Evolutionary conservation across 176 grass and related monocot genomes (phyloP).

Genomic region (Hsuehochloa calcarea): DNA sequence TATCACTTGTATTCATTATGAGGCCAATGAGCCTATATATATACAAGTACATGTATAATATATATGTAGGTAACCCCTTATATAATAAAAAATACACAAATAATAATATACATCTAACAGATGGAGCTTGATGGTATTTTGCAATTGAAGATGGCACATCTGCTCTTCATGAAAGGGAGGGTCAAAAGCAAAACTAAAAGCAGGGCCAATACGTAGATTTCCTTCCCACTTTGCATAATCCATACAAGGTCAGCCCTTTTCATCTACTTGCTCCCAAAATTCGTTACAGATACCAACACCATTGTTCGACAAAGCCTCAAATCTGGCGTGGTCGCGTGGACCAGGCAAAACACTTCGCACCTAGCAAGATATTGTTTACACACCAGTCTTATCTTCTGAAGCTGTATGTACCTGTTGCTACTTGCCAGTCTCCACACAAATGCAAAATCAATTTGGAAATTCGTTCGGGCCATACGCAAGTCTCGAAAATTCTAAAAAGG

Average conservation of each 20-base stretch:
- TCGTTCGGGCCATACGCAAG: background rate
- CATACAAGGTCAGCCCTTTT: background rate
- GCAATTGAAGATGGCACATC: background rate
- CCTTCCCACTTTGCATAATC: background rate
- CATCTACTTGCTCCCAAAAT: background rate
- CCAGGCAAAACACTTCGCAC: background rate
- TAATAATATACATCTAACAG: too few relatives aligned
- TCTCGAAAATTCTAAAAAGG: background rate
- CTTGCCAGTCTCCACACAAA: background rate
- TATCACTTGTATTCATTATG: too few relatives aligned
- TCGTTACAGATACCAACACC: background rate
- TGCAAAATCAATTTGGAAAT: background rate
- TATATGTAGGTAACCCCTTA: too few relatives aligned
- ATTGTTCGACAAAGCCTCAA: background rate
- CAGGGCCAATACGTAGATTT: background rate
- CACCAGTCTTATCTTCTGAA: slow-evolving; percentile 6
- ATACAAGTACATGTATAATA: too few relatives aligned
- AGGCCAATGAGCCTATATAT: too few relatives aligned
- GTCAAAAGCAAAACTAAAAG: background rate
- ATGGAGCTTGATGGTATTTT: slow-evolving; percentile 6
- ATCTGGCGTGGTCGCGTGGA: background rate
- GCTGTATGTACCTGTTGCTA: background rate
- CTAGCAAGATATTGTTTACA: background rate
- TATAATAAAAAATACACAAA: too few relatives aligned
- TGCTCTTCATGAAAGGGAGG: background rate